Conservation (phyloP, 2,329 filamentous ascomycete genomes). For the Macrophomina tecta region DNA sequence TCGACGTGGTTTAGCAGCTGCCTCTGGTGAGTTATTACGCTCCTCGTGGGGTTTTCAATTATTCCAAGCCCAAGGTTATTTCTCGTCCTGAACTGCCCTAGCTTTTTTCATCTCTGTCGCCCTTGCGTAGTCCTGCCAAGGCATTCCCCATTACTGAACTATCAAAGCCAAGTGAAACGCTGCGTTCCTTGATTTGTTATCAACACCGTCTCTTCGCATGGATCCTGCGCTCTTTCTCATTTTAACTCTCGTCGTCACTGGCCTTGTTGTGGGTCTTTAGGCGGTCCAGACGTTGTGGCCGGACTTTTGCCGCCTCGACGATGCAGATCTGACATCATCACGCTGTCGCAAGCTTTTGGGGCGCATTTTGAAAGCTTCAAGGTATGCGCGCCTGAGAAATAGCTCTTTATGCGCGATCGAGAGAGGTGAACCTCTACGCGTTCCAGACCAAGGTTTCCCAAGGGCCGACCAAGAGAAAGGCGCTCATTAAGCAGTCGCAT, state of each 20-base stretch:
- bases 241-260: neutral
- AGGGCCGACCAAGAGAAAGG: neutral
- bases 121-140: neutral
- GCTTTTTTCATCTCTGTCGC: neutral
- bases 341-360: slow-evolving; percentile 2
- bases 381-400: neutral
- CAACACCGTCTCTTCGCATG: neutral
- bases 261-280: neutral
- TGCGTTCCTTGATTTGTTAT: neutral
- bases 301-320: slow-evolving; percentile 11
- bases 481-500: neutral
- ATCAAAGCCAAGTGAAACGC: neutral
- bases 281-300: neutral
- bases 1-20: neutral
- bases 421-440: neutral
- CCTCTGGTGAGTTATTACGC: slow-evolving; percentile 6
- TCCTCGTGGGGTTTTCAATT: neutral
- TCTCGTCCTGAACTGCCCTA: neutral
- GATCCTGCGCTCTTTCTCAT: neutral
- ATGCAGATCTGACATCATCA: slow-evolving; percentile 17
- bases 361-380: neutral
- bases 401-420: neutral
- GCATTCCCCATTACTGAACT: neutral
- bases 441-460: neutral
- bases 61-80: neutral